These are phyloP conservation scores for Amesomyces nigricolor DNA, from an alignment of 2,329 filamentous ascomycete genomes.

Conservation along the genomic window DNA sequence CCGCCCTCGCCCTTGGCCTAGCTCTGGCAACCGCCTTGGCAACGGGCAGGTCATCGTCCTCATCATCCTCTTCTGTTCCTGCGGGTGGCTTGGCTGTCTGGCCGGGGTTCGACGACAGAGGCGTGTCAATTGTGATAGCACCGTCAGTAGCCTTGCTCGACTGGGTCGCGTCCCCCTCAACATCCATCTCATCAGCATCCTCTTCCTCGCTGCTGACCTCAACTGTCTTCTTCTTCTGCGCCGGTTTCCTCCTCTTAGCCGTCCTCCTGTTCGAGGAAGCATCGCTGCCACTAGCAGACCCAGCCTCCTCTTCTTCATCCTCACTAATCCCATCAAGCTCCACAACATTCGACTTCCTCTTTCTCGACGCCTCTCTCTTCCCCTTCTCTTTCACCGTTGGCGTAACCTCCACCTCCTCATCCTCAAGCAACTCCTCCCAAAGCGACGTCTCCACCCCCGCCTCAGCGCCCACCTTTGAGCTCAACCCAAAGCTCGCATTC, in stretches of 20 bases:
- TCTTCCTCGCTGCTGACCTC: slow-evolving; percentile 14
- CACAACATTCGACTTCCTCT: slow-evolving; percentile 10
- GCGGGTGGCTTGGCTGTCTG: slow-evolving; percentile 12
- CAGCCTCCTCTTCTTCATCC: slow-evolving; percentile 25
- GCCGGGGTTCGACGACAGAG: slow-evolving; percentile 37
- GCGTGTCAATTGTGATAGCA: slow-evolving; percentile 33
- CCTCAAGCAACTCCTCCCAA: slow-evolving; percentile 23
- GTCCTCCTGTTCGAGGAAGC: not conserved
- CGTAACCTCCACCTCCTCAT: slow-evolving; percentile 17
- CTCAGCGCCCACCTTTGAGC: not conserved
- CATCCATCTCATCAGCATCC: slow-evolving; percentile 27
- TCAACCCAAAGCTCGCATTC: slow-evolving; percentile 29
- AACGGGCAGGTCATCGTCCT: slow-evolving; percentile 31
- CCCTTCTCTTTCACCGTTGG: not conserved
- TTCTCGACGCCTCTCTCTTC: slow-evolving; percentile 22
- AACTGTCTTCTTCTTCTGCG: slow-evolving; percentile 1
- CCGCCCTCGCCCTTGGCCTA: slow-evolving; percentile 43
- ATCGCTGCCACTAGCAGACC: slow-evolving; percentile 20
- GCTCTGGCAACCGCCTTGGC: slow-evolving; percentile 15
- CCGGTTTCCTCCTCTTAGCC: slow-evolving; percentile 12
- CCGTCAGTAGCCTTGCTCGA: slow-evolving; percentile 18
- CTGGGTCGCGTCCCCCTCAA: slow-evolving; percentile 18
- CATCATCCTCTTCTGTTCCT: slow-evolving; percentile 37
- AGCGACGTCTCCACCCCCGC: slow-evolving; percentile 19
- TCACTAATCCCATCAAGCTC: slow-evolving; percentile 30